A percentile compares a stretch with the other conserved stretches of the same genome.
These are phyloP conservation scores for Asterophora parasitica DNA, from an alignment of 768 basidiomycete genomes.

Conservation along the genomic window DNA sequence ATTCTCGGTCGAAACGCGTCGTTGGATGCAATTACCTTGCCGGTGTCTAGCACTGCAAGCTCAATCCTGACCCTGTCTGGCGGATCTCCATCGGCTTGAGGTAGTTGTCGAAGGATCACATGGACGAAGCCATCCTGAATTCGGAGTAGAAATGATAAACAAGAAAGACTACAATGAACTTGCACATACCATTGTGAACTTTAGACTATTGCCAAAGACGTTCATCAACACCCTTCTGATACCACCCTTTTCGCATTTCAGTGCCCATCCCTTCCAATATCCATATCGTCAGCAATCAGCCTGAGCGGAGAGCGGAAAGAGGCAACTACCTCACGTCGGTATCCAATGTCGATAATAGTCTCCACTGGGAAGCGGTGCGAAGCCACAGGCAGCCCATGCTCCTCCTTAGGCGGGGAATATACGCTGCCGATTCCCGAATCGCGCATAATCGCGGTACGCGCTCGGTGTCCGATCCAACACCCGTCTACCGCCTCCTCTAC, in stretches of 20 bases:
- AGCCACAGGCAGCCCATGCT: slow-evolving; percentile 37
- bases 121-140: slow-evolving; percentile 83
- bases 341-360: slow-evolving; percentile 83
- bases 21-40: slow-evolving; percentile 46
- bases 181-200: slow-evolving; percentile 74
- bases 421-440: slow-evolving; percentile 87
- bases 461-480: slow-evolving; percentile 90
- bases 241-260: slow-evolving; percentile 90
- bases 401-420: slow-evolving; percentile 77
- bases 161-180: not conserved
- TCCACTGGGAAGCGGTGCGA: slow-evolving; percentile 54
- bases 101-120: slow-evolving; percentile 72
- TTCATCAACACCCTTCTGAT: slow-evolving; percentile 93
- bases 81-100: slow-evolving; percentile 46
- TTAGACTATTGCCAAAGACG: slow-evolving; percentile 88
- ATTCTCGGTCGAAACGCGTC: not conserved
- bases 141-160: not conserved
- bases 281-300: slow-evolving; percentile 1
- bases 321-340: slow-evolving; percentile 51
- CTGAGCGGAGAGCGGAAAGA: not conserved
- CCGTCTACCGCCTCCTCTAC: slow-evolving; percentile 90
- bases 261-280: slow-evolving; percentile 65
- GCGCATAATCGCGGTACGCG: slow-evolving; percentile 62
- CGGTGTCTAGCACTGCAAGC: slow-evolving; percentile 81
- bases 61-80: slow-evolving; percentile 70